Base-by-base conservation (phyloP, 768 basidiomycete species). In the Tubosaeta sp. region DNA sequence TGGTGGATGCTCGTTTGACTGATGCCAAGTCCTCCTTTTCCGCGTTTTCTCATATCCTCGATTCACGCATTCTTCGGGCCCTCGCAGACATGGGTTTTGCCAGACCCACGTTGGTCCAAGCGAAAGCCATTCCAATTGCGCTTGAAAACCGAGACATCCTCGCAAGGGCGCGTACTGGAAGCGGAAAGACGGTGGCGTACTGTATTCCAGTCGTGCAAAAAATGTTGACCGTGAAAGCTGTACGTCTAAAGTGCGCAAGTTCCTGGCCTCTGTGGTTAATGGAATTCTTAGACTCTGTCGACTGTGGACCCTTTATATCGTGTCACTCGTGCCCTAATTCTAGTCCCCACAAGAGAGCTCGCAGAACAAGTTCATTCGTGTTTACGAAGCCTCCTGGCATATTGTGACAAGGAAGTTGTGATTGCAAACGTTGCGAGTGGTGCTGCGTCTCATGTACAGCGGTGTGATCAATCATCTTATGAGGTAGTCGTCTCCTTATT, bases 171-270 rank as follows among this genome's bases (percentile, higher is more conserved):
- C 81, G 91, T 29, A 99, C 96, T 3, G 96, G 96, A 16, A 94
- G 90, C 51, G 96, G 96, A 22, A 99, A 99, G 74, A 99, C 96
- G 0, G 91, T 89, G 4, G 93, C 96, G 3, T 99, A 99, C 66
- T 91, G 90, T 59, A 77, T 98, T 10, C 96, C 96, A 0, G 71
- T 94, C 22, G 74, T 91, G 0, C 94, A 98, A 66, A 94, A 92
- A 67, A 84, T 98, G 21, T 63, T 97, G 48, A 81, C 76, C 54
- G 79, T 81, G 3, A 94, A 94, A 79, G 75, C 73, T 66, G 92
- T 92, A 67, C 69, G 86, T 78, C 52, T 38, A 14, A 13, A 21
- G 21, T 46, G 1, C 48, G 18, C 27, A 27, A 16, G 35, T 51
- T 21, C 25, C 18, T 27, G 13, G 16, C 14, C 6, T 10, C 29